Base-by-base conservation (phyloP, 1,284 basidiomycete species). In the Heterobasidion occidentale region DNA sequence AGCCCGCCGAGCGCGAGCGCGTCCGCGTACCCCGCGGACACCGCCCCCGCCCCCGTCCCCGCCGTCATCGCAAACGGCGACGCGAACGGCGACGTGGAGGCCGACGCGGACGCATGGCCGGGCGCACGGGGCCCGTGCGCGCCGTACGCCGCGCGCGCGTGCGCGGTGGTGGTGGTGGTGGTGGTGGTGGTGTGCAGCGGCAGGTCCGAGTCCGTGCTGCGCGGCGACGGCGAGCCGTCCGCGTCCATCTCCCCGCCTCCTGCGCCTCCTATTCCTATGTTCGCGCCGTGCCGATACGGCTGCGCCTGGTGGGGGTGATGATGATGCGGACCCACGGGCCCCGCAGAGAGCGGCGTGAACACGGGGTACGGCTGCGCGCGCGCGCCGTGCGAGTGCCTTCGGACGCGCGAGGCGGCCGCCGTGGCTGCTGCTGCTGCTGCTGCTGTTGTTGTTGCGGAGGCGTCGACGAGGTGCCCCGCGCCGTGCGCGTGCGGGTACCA, bases 1-100 rank as follows among this genome's bases (percentile, higher is more conserved):
- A 90, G 76, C 20, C 81, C 86, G 56, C 87, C 81, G 67, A 96
- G 75, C 4, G 91, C 88, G 94, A 78, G 71, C 94, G 93, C 0
- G 93, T 92, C 60, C 84, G 88, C 0, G 89, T 88, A n/a, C 58
- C 54, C 20, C 56, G 47, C n/a, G n/a, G n/a, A n/a, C n/a, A n/a
- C 47, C 12, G 12, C 42, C 42, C 42, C 42, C 17, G 42, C 12
- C 42, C 42, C 42, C 42, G 17, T 7, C 3, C 12, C 42, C 6
- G 42, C 42, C 42, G 17, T 45, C 12, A 55, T 58, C 36, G 57
- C 52, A 45, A 53, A 53, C 62, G 62, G 36, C 59, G 58, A 20
- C 56, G 51, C 0, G 61, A 53, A 34, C 46, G 56, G 15, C 59
- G 46, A 45, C 56, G 54, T 58, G 61, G 46, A 58, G 35, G 19